phyloP scores from a whole-genome alignment of 2,329 filamentous ascomycete species.

The Mycocentrospora acerina region DNA sequence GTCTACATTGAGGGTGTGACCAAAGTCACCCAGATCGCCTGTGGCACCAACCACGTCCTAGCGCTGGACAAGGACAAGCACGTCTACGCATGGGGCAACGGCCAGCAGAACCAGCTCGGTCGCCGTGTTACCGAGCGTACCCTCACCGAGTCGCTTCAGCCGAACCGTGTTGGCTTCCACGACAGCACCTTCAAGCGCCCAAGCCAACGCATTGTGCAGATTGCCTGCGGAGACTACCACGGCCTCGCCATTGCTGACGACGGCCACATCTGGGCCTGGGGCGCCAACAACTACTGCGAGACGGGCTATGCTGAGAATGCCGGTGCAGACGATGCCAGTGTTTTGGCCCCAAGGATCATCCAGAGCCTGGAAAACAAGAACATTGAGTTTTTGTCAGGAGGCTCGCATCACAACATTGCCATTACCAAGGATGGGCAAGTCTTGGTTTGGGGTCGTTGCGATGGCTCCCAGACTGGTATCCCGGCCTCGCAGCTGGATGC shows the following conservation, averaged over 20 bases:
- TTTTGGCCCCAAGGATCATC: slow-evolving; percentile 67
- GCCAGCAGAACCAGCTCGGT: slow-evolving; percentile 71
- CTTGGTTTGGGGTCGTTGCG: slow-evolving; percentile 62
- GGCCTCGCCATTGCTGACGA: slow-evolving; percentile 72
- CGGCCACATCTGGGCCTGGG: slow-evolving; percentile 76
- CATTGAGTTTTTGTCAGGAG: slow-evolving; percentile 70
- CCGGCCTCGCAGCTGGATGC: slow-evolving; percentile 28
- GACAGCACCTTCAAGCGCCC: slow-evolving; percentile 32
- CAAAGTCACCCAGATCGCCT: slow-evolving; percentile 64
- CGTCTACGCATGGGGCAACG: slow-evolving; percentile 71
- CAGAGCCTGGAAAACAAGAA: slow-evolving; percentile 62
- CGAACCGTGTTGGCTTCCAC: slow-evolving; percentile 59
- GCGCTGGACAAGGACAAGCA: slow-evolving; percentile 66
- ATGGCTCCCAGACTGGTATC: slow-evolving; percentile 58
- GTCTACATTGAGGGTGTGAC: slow-evolving; percentile 63
- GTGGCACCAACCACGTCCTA: slow-evolving; percentile 71
- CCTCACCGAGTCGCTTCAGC: slow-evolving; percentile 56
- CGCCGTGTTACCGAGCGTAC: slow-evolving; percentile 63
- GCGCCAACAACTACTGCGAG: slow-evolving; percentile 84
- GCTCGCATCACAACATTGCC: slow-evolving; percentile 72
- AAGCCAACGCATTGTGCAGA: slow-evolving; percentile 58
- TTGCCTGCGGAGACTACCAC: slow-evolving; percentile 76
- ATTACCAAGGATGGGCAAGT: slow-evolving; percentile 56
- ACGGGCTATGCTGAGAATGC: slow-evolving; percentile 66
- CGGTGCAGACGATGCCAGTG: slow-evolving; percentile 68